These are phyloP conservation scores for Sugiyamaella grinbergsii DNA, from an alignment of 1,139 yeast species.

Conservation along the genomic window DNA sequence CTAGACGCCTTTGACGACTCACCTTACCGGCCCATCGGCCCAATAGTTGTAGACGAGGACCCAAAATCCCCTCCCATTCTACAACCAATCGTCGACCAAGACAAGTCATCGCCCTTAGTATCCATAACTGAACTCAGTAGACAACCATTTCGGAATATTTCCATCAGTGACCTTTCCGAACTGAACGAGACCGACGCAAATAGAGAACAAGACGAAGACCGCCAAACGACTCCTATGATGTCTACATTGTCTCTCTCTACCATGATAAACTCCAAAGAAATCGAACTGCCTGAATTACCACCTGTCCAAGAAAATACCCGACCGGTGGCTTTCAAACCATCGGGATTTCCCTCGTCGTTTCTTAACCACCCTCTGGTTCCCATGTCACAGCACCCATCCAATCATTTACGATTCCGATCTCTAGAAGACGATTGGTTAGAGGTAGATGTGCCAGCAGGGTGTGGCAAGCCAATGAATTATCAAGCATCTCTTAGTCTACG, in stretches of 20 bases:
- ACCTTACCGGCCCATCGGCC: constrained; percentile 5
- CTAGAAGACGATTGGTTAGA: constrained; percentile 39
- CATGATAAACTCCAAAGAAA: neutral
- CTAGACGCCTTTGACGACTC: constrained; percentile 33
- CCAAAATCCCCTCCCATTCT: constrained; percentile 7
- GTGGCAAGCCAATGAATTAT: constrained; percentile 14
- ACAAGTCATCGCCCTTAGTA: neutral
- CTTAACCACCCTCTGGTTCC: constrained; percentile 34
- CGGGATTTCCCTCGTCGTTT: constrained; percentile 18
- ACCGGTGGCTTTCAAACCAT: constrained; percentile 1
- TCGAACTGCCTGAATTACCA: constrained; percentile 15
- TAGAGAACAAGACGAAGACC: constrained; percentile 8
- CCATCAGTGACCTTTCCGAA: neutral
- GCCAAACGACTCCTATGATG: constrained; percentile 14
- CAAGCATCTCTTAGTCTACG: constrained; percentile 22
- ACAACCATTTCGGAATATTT: neutral
- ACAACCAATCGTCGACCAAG: constrained; percentile 1
- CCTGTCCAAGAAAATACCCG: neutral
- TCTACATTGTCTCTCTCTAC: constrained; percentile 19
- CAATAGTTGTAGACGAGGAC: constrained; percentile 4
- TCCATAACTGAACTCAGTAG: neutral
- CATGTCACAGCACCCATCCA: constrained; percentile 28
- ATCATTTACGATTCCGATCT: constrained; percentile 29
- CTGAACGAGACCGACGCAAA: neutral
- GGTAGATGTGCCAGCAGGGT: constrained; percentile 21